Evolutionary conservation across 108 stramenopile genomes (phyloP).

Genomic region (Fragilariopsis cylindrus): DNA sequence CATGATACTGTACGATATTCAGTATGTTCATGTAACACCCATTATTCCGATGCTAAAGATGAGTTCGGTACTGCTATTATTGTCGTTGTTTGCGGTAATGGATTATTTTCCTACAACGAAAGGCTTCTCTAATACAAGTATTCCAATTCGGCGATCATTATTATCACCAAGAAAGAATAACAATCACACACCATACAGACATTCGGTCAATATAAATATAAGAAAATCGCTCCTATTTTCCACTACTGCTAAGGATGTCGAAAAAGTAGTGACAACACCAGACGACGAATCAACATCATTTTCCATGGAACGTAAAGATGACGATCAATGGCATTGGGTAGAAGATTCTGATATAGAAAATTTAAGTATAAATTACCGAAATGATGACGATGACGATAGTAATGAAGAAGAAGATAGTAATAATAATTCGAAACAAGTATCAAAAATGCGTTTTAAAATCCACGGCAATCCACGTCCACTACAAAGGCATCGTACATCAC

Average conservation of each 20-base stretch:
- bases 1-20: too few relatives aligned
- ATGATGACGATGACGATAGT: not conserved
- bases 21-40: too few relatives aligned
- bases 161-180: too few relatives aligned
- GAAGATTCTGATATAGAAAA: not conserved
- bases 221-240: too few relatives aligned
- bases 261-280: conserved; percentile 10
- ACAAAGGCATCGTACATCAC: conserved; percentile 66
- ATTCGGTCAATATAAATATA: too few relatives aligned
- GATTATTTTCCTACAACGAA: too few relatives aligned
- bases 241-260: conserved; percentile 11
- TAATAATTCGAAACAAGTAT: not conserved
- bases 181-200: too few relatives aligned
- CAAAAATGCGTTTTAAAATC: conserved; percentile 48
- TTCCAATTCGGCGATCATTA: too few relatives aligned
- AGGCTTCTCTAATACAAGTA: too few relatives aligned
- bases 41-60: too few relatives aligned
- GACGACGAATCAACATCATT: not conserved
- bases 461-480: conserved; percentile 82
- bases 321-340: conserved; percentile 29
- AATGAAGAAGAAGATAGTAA: conserved; percentile 4
- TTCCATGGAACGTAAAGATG: not conserved
- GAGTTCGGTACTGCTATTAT: too few relatives aligned
- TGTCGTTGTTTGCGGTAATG: too few relatives aligned
- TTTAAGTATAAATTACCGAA: not conserved